Base-by-base conservation (phyloP, 1,284 basidiomycete species). In the Pseudozyma tsukubaensis region DNA sequence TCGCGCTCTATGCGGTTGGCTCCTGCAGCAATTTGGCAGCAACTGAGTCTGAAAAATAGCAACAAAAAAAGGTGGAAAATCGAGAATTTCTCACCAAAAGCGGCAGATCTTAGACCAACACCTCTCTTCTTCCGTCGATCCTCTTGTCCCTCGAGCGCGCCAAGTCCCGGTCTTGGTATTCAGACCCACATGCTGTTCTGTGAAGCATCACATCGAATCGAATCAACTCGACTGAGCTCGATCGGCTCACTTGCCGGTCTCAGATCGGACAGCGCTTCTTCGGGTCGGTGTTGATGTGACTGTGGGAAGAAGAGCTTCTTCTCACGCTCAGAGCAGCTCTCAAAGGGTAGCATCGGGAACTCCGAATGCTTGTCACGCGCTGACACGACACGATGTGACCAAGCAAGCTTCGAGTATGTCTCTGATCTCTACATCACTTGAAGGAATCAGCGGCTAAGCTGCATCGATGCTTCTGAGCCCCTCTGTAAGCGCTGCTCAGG, bases 31-130 rank as follows among this genome's bases (percentile, higher is more conserved):
- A n/a, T 13, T 21, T 44, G 39, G 36, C 24, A 43, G 51, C 52
- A 29, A 34, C 60, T 49, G 60, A 63, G 60, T 37, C 54, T 63
- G 42, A 57, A 63, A 24, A 29, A 29, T 29, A 29, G 37, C 8
- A n/a, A n/a, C 21, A 10, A 24, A 36, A 53, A 63, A 48, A 45
- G 3, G 8, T 35, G 7, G 16, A 39, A 29, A 44, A 32, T 43
- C 14, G 32, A 54, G 37, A 51, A 59, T 19, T 14, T 34, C 39
- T 35, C 14, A 42, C 50, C 50, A 37, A 42, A 64, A 64, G 61
- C 61, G 50, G 61, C 42, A 14, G 8, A 19, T 37, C 19, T 48
- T 12, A 29, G 19, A 60, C 32, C 43, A 52, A 53, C 32, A 50
- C 57, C 40, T 19, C 24, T 29, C 24, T 29, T 29, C 24, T 29